Evolutionary conservation across 1,139 yeast species (phyloP), one percentile per base, ranked within the genome.

Genomic region (Pichia sp.): DNA sequence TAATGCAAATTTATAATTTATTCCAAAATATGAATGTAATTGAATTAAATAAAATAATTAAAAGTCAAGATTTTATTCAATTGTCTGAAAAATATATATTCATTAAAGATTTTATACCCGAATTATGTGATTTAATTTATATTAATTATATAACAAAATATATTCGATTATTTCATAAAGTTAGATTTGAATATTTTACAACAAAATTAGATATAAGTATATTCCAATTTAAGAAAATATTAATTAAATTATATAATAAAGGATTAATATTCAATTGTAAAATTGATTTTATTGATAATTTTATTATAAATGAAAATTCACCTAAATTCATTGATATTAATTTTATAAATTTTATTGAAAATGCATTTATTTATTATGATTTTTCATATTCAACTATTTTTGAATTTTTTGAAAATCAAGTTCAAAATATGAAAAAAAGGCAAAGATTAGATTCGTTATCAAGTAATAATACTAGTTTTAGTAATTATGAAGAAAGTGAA

Each of bases 231-330:
- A 60, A 57, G 34, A 40, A 28, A 43, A 60, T 60, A 22, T 35
- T 59, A 6, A 30, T 61, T 4, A 68, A 64, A 45, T 59, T 80
- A 40, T 71, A 74, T 26, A 66, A 70, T 35, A 66, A 67, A 30
- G 81, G 80, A 3, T 64, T 67, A 46, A 54, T 80, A 8, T 57
- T 64, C 4, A 59, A 66, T 35, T 66, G 73, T 10, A 68, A 68
- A 40, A 58, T 82, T 11, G 80, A 82, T 56, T 66, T 70, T 41
- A 61, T 68, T 1, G 64, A 69, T n/a, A 40, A 45, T n/a, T 40
- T 38, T 6, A 36, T 47, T 9, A 30, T 42, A 23, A 24, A 30
- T 12, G 23, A 8, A 9, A 6, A 34, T 22, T 11, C 7, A 3
- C 11, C 4, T 6, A 20, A 16, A 4, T 46, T 42, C n/a, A 31